phyloP scores from a whole-genome alignment of 148 eudicot genomes.

The Amaranthus hypochondriacus region DNA sequence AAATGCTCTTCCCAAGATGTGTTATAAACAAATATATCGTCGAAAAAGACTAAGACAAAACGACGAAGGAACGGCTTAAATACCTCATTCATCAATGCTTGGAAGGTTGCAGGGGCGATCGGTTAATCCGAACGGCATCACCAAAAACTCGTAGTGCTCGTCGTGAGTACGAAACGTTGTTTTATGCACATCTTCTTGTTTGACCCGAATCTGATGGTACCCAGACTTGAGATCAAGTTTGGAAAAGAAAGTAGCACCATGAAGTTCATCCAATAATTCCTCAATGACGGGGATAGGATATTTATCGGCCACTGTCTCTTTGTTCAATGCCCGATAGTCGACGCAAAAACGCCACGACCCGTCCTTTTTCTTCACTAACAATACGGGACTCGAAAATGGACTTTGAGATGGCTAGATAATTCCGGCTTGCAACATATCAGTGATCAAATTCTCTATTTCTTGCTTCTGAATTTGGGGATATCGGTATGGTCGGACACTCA shows the following conservation, averaged over 20 bases:
- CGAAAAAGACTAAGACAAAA: background rate
- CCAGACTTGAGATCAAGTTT: background rate
- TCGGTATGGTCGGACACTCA: too few relatives aligned
- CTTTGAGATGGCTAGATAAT: background rate
- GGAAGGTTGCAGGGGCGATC: background rate
- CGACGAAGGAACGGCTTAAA: background rate
- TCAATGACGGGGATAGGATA: too few relatives aligned
- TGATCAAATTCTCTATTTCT: too few relatives aligned
- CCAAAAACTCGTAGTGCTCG: too few relatives aligned
- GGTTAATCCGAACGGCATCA: too few relatives aligned
- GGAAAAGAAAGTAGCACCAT: background rate
- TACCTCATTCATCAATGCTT: background rate
- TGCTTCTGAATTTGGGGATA: too few relatives aligned
- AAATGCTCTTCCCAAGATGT: background rate
- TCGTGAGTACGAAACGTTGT: background rate
- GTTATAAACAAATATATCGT: background rate
- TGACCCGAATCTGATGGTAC: background rate
- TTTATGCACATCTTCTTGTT: background rate
- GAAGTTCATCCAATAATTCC: too few relatives aligned
- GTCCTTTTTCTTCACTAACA: background rate
- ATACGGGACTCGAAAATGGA: background rate
- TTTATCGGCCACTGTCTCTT: too few relatives aligned
- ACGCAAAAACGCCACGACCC: background rate
- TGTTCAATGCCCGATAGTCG: too few relatives aligned
- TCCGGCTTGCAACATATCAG: background rate